Conservation (phyloP, 495 filamentous ascomycete species). For the Parachaetomium inaequale region DNA sequence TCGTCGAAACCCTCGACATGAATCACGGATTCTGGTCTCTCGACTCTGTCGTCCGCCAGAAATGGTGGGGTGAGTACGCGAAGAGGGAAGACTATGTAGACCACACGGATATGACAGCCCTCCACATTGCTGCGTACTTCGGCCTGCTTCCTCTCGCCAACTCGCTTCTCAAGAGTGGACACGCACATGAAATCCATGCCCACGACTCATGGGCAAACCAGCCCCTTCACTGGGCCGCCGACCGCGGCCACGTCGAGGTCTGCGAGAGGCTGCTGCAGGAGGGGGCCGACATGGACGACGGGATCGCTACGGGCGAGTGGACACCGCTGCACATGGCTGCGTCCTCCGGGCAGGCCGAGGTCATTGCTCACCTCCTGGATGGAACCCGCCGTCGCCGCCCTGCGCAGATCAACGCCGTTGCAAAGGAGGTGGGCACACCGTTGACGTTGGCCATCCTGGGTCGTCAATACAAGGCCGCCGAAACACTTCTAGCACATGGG, state of each 20-base stretch:
- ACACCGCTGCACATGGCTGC: neutral
- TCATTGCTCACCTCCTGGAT: neutral
- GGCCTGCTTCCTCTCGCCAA: neutral
- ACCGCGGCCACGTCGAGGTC: neutral
- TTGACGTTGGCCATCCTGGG: neutral
- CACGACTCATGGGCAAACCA: conserved; percentile 1
- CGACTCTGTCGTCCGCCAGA: neutral
- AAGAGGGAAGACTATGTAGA: neutral
- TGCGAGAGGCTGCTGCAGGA: neutral
- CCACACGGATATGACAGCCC: neutral
- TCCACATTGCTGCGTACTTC: neutral
- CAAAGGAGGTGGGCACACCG: neutral
- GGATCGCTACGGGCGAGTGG: neutral
- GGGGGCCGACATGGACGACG: neutral
- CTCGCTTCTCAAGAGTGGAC: neutral
- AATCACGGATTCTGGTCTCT: neutral
- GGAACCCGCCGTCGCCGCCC: neutral
- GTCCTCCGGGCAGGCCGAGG: neutral
- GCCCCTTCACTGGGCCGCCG: neutral
- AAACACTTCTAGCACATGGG: neutral
- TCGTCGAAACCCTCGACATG: neutral
- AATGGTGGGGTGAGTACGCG: neutral
- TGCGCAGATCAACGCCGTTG: neutral
- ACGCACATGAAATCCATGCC: neutral
- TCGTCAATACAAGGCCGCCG: neutral